These are phyloP conservation scores for Fusarium decemcellulare DNA, from an alignment of 2,329 filamentous ascomycete species.

Conservation along the genomic window DNA sequence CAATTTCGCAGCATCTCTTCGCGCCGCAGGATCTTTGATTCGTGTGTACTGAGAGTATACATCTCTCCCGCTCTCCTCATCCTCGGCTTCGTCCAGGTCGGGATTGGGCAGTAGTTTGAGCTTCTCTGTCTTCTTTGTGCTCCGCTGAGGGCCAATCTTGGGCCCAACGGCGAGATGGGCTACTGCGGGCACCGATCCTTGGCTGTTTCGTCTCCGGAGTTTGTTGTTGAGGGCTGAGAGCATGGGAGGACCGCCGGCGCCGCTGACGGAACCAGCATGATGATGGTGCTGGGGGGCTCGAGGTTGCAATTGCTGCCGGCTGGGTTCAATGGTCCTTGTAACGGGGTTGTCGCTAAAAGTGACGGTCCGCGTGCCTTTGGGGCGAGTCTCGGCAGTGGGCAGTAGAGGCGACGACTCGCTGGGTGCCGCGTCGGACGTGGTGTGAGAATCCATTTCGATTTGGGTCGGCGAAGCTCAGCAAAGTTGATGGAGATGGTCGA, in stretches of 20 bases:
- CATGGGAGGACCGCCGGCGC: conserved; percentile 66
- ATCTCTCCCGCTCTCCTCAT: conserved; percentile 94
- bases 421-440: conserved; percentile 30
- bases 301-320: conserved; percentile 45
- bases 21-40: conserved; percentile 95
- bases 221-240: conserved; percentile 89
- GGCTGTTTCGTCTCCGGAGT: conserved; percentile 87
- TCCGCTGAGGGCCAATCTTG: conserved; percentile 95
- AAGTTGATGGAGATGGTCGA: conserved; percentile 15
- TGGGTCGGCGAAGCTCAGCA: conserved; percentile 25
- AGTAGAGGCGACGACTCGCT: conserved; percentile 56
- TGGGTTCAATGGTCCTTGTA: conserved; percentile 71
- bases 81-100: conserved; percentile 81
- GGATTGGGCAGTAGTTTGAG: conserved; percentile 96
- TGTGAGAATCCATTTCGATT: conserved; percentile 46
- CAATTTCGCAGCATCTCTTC: conserved; percentile 90
- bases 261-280: conserved; percentile 45
- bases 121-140: conserved; percentile 96
- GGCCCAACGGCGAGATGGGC: conserved; percentile 56
- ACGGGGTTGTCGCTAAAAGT: conserved; percentile 83
- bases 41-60: conserved; percentile 98
- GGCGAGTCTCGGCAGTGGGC: conserved; percentile 52
- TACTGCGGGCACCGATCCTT: conserved; percentile 66
- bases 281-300: conserved; percentile 50
- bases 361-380: conserved; percentile 73